Evolutionary conservation across 2,329 filamentous ascomycete genomes (phyloP).

Genomic region (Alternaria triticina): DNA sequence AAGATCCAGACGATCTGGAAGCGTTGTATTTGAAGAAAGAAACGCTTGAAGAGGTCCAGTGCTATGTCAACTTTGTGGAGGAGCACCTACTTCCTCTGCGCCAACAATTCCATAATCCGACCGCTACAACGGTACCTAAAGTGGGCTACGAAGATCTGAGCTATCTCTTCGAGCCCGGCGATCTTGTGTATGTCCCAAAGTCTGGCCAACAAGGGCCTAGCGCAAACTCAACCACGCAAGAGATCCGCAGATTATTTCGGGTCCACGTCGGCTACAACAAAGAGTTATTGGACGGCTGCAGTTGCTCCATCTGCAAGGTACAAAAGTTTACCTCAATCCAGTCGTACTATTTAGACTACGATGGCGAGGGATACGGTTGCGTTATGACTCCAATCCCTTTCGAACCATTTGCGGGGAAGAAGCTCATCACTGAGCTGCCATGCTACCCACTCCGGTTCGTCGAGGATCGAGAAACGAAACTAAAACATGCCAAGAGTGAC

Average conservation of each 20-base stretch:
- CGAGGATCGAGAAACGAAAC: not conserved
- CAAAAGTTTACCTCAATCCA: rapidly evolving
- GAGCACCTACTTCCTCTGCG: not conserved
- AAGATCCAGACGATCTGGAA: not conserved
- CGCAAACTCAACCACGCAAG: not conserved
- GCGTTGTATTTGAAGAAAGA: not conserved
- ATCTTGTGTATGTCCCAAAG: not conserved
- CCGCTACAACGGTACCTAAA: not conserved
- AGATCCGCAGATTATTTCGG: not conserved
- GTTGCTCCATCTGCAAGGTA: not conserved
- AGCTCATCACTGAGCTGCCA: rapidly evolving
- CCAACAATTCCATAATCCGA: not conserved
- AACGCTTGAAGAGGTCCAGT: not conserved
- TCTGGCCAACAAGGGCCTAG: not conserved
- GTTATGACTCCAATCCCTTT: not conserved
- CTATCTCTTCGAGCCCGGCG: not conserved
- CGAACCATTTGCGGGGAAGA: not conserved
- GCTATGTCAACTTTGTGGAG: not conserved
- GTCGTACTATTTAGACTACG: not conserved
- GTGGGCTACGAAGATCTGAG: rapidly evolving
- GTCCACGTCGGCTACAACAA: not conserved
- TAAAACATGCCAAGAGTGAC: not conserved
- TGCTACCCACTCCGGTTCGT: not conserved
- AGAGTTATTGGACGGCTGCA: not conserved
- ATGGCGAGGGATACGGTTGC: not conserved